Evolutionary conservation across 1,139 yeast species (phyloP), one percentile per base, ranked within the genome.

Genomic region (Kodamaea derodonti): DNA sequence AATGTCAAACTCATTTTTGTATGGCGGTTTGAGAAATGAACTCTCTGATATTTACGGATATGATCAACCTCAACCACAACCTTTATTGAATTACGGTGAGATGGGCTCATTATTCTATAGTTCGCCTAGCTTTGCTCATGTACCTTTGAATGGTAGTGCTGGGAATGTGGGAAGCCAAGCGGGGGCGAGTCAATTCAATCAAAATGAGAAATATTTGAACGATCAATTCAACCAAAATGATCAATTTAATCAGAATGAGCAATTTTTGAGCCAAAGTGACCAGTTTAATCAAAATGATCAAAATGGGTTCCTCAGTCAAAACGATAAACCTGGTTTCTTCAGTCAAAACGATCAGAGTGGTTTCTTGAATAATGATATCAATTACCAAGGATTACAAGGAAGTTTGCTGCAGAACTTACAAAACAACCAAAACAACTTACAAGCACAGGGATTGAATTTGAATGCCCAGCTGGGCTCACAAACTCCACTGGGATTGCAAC

Each of bases 71-170:
- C 41, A 16, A 20, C 28, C 34, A 9, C 32, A n/a, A 23, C 20
- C 30, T 10, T 27, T 37, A 23, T 24, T 34, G 33, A 28, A 28
- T 31, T 39, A 36, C 29, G 37, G 40, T 5, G 38, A 38, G 33
- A 41, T 14, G 28, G 28, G 38, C 27, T 36, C 43, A 8, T 26
- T 40, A 22, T 42, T 51, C 33, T 46, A 49, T 36, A 39, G 43
- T 33, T 45, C 52, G 4, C 51, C 56, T 12, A 40, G 46, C 10
- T 33, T 50, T 25, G 33, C 45, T 15, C 42, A 37, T 25, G 38
- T 38, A 18, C 32, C 40, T 24, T 39, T 48, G 32, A 38, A 30
- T 24, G 43, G 42, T 4, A 20, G 17, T 14, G 13, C 15, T n/a
- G 15, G 26, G 3, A 24, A 25, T 14, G 13, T 31, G 14, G 39